These are phyloP conservation scores for Nectriaceae sp. DNA, from an alignment of 2,329 filamentous ascomycete species.

Conservation along the genomic window DNA sequence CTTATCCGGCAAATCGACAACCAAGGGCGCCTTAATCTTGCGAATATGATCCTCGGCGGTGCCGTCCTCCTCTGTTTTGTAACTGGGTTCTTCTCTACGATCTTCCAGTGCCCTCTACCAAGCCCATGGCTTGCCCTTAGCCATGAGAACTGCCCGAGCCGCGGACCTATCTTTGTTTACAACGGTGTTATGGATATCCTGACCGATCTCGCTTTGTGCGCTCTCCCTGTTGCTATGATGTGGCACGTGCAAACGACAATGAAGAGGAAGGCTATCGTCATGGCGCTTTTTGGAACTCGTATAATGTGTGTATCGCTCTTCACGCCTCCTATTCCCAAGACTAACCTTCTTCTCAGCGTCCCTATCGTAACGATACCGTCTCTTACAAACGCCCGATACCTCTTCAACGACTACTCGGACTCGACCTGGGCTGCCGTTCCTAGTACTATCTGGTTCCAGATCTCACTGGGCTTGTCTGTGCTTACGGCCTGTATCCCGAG, in stretches of 20 bases:
- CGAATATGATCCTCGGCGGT: conserved; percentile 15
- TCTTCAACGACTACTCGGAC: conserved; percentile 16
- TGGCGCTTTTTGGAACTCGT: conserved; percentile 21
- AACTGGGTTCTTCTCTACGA: conserved; percentile 14
- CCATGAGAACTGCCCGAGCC: conserved; percentile 11
- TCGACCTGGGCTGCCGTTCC: conserved; percentile 18
- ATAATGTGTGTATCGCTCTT: conserved; percentile 13
- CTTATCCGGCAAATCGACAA: conserved; percentile 24
- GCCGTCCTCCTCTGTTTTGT: conserved; percentile 12
- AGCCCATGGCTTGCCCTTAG: conserved; percentile 16
- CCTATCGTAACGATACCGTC: conserved; percentile 21
- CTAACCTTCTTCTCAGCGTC: conserved; percentile 11
- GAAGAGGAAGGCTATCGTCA: conserved; percentile 19
- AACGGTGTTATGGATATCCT: conserved; percentile 18
- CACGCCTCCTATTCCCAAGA: neutral
- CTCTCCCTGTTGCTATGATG: conserved; percentile 25
- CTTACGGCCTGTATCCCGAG: conserved; percentile 26
- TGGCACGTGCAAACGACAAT: conserved; percentile 24
- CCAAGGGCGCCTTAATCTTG: conserved; percentile 14
- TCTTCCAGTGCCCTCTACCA: conserved; percentile 19
- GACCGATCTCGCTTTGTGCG: conserved; percentile 17
- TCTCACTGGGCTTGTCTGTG: conserved; percentile 19
- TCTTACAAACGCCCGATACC: conserved; percentile 12
- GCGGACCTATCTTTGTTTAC: conserved; percentile 16
- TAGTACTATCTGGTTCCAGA: conserved; percentile 22